Conservation (phyloP, 2,329 filamentous ascomycete species). For the Colletotrichum sp. region DNA sequence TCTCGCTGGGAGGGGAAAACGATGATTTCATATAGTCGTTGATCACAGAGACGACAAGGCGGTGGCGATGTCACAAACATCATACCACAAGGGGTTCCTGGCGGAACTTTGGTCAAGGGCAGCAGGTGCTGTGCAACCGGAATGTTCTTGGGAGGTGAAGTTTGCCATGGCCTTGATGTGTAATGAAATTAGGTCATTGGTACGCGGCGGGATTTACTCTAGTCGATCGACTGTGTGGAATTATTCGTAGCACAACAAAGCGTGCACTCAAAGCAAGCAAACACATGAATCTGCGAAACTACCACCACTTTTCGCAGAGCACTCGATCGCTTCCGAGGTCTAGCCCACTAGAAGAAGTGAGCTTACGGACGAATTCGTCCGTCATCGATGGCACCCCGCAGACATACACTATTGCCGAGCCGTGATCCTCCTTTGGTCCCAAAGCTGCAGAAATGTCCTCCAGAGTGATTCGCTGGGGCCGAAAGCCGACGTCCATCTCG, state of each 20-base stretch:
- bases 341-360: slow-evolving; percentile 35
- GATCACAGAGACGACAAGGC: neutral
- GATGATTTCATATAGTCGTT: neutral
- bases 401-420: slow-evolving; percentile 63
- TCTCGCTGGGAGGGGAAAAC: neutral
- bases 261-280: neutral
- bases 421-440: slow-evolving; percentile 32
- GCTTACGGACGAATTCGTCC: slow-evolving; percentile 63
- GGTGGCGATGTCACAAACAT: neutral
- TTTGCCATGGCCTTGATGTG: neutral
- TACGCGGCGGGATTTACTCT: neutral
- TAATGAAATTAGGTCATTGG: neutral
- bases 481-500: slow-evolving; percentile 32
- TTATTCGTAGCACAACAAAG: neutral
- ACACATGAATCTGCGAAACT: neutral
- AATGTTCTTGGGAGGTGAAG: neutral
- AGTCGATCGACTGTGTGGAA: neutral
- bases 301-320: slow-evolving; percentile 46
- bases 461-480: slow-evolving; percentile 45
- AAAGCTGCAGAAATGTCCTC: slow-evolving; percentile 48
- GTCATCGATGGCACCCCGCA: slow-evolving; percentile 75
- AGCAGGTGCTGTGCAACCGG: neutral
- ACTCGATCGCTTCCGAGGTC: slow-evolving; percentile 32
- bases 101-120: neutral
- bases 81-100: neutral